Percentiles rank a stretch among this genome's conserved stretches.
These are phyloP conservation scores for Fusarium musae DNA, from an alignment of 2,329 filamentous ascomycete species.

Conservation along the genomic window DNA sequence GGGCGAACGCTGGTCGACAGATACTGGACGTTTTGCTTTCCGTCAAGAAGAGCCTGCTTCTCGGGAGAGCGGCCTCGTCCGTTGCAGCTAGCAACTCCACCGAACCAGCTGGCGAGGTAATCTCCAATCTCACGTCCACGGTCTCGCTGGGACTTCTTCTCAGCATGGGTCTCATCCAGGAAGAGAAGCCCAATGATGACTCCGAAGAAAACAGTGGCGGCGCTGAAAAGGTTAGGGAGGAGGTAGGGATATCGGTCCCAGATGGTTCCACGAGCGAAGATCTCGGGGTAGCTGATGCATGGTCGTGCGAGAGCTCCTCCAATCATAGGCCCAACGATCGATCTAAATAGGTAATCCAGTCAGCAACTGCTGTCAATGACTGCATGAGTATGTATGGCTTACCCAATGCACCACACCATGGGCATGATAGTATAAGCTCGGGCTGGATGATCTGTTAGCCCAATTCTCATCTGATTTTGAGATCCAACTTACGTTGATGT, in stretches of 20 bases:
- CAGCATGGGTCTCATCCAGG: conserved; percentile 91
- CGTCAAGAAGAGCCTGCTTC: conserved; percentile 71
- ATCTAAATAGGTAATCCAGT: conserved; percentile 62
- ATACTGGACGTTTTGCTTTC: conserved; percentile 73
- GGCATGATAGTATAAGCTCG: conserved; percentile 98
- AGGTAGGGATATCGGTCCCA: conserved; percentile 92
- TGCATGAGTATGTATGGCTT: conserved; percentile 47
- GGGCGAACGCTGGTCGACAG: conserved; percentile 25
- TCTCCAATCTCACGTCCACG: conserved; percentile 80
- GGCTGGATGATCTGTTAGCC: conserved; percentile 61
- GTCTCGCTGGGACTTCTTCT: conserved; percentile 81
- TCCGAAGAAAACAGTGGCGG: conserved; percentile 78
- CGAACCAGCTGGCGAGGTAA: conserved; percentile 67
- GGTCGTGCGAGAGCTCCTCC: conserved; percentile 91
- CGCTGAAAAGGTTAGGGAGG: conserved; percentile 90
- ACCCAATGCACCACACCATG: conserved; percentile 96
- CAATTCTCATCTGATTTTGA: not conserved
- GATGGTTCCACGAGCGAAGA: conserved; percentile 79
- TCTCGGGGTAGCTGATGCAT: conserved; percentile 79
- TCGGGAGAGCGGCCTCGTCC: conserved; percentile 58
- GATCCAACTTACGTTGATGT: conserved; percentile 77
- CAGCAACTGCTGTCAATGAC: conserved; percentile 28
- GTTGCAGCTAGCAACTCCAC: conserved; percentile 46
- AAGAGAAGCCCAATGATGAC: conserved; percentile 85
- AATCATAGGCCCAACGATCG: conserved; percentile 91